These are phyloP conservation scores for Phytophthora lateralis DNA, from an alignment of 352 stramenopile species.

Conservation along the genomic window DNA sequence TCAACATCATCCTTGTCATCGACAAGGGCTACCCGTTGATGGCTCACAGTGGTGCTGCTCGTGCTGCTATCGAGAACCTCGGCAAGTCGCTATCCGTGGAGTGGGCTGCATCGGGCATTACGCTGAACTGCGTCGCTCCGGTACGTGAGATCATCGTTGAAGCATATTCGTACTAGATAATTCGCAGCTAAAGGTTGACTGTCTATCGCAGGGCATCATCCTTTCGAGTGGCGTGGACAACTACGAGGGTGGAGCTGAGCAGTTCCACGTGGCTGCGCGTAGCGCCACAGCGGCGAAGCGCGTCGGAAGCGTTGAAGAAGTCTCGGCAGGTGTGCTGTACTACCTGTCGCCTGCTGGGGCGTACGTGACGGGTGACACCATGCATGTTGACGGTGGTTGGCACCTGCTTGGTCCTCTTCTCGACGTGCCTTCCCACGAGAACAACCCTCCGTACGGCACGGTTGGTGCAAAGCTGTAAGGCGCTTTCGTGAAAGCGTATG, in stretches of 20 bases:
- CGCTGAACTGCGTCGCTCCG: constrained; percentile 94
- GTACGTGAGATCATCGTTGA: constrained; percentile 53
- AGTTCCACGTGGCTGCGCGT: constrained; percentile 83
- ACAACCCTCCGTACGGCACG: constrained; percentile 86
- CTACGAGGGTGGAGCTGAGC: constrained; percentile 88
- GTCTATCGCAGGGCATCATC: constrained; percentile 62
- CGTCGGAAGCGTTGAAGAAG: constrained; percentile 92
- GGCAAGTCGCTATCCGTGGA: constrained; percentile 93
- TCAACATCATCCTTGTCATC: constrained; percentile 96
- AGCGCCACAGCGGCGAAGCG: constrained; percentile 85
- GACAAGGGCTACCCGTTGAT: constrained; percentile 94
- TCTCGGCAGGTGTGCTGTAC: constrained; percentile 90
- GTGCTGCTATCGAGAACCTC: constrained; percentile 94
- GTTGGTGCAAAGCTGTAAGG: constrained; percentile 57
- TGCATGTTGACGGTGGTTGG: constrained; percentile 91
- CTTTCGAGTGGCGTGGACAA: constrained; percentile 85
- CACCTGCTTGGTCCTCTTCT: constrained; percentile 68
- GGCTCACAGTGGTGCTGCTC: constrained; percentile 89
- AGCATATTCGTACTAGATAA: background rate
- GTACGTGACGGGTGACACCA: constrained; percentile 91
- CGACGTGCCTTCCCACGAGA: constrained; percentile 76
- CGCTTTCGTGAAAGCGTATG: background rate
- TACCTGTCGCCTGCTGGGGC: constrained; percentile 88
- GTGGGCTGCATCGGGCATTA: constrained; percentile 92
- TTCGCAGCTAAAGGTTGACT: constrained; percentile 32